Conservation (phyloP, 352 stramenopile species). For the Phytophthora rubi region DNA sequence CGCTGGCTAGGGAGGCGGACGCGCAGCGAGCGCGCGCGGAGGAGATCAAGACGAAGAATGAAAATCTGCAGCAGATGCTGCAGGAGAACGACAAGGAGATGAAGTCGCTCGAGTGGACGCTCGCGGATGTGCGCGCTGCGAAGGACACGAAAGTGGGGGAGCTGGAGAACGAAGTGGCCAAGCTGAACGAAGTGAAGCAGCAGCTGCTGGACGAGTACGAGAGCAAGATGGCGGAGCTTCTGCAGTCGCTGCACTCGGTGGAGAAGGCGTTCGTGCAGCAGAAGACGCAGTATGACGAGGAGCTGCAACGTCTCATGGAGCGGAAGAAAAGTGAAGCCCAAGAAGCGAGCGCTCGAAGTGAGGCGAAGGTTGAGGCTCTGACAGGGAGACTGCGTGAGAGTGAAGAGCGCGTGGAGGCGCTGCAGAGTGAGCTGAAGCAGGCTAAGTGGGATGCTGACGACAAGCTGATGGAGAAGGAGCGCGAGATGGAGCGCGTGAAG, state of each 20-base stretch:
- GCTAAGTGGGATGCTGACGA: slow-evolving; percentile 69
- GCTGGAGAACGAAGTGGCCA: slow-evolving; percentile 62
- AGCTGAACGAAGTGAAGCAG: slow-evolving; percentile 78
- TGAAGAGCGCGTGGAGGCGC: slow-evolving; percentile 56
- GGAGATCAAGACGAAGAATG: slow-evolving; percentile 68
- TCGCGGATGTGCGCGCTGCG: slow-evolving; percentile 57
- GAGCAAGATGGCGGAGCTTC: slow-evolving; percentile 82
- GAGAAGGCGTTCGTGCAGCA: slow-evolving; percentile 88
- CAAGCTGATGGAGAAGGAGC: slow-evolving; percentile 63
- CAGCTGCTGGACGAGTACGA: slow-evolving; percentile 86
- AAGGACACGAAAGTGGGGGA: slow-evolving; percentile 73
- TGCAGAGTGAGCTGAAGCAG: slow-evolving; percentile 68
- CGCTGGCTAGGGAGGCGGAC: slow-evolving; percentile 49
- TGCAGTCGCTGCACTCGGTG: slow-evolving; percentile 82
- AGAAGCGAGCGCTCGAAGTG: slow-evolving; percentile 24
- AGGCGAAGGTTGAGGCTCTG: slow-evolving; percentile 57
- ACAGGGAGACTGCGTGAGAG: slow-evolving; percentile 52
- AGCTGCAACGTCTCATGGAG: slow-evolving; percentile 54
- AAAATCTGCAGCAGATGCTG: slow-evolving; percentile 68
- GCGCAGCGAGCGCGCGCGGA: slow-evolving; percentile 48
- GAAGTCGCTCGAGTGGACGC: slow-evolving; percentile 75
- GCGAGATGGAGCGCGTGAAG: slow-evolving; percentile 54
- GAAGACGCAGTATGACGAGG: slow-evolving; percentile 78
- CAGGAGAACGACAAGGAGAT: slow-evolving; percentile 69
- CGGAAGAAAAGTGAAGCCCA: slow-evolving; percentile 59